Evolutionary conservation across 2,329 filamentous ascomycete genomes (phyloP), one percentile per base, ranked within the genome.

Genomic region (Tothia fuscella): DNA sequence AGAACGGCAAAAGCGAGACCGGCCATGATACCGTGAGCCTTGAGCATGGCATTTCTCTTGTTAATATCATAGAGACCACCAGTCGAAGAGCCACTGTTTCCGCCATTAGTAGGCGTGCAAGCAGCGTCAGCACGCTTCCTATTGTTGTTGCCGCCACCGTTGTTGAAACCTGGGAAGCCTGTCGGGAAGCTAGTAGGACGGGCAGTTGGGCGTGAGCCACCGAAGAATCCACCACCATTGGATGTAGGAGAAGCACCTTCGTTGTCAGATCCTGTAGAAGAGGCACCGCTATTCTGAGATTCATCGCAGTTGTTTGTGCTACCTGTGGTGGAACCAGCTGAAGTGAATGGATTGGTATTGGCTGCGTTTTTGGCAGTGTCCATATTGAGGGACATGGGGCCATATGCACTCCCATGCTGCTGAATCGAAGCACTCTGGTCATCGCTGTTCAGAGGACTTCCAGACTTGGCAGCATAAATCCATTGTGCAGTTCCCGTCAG

Each of bases 401-500:
- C 61, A 14, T 47, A 52, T 1, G 60, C 49, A 21, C 45, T 48
- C 39, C 62, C 61, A 49, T 77, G 74, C 47, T 68, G 55, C 5
- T 38, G 44, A 25, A 78, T 65, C 12, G 42, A 50, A 7, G 59
- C 64, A 13, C 55, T 56, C n/a, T 58, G 46, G 41, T 66, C 63
- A 44, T 70, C 61, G 0, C 66, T 66, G 24, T 68, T 59, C 31
- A 75, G 51, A 0, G 71, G 48, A n/a, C 57, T 55, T 20, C 72
- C 71, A 4, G 56, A 52, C 16, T 59, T 60, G 38, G 59, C 58
- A 9, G 65, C 70, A 51, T 64, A 71, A 30, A 77, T 71, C 70
- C 70, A 76, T 16, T 55, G 55, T 13, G 65, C 67, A 2, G 51
- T 57, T 20, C 55, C 55, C 3, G 56, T 68, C 44, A 73, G 67